Evolutionary conservation across 2,329 filamentous ascomycete genomes (phyloP).

Genomic region (Alternaria arborescens): DNA sequence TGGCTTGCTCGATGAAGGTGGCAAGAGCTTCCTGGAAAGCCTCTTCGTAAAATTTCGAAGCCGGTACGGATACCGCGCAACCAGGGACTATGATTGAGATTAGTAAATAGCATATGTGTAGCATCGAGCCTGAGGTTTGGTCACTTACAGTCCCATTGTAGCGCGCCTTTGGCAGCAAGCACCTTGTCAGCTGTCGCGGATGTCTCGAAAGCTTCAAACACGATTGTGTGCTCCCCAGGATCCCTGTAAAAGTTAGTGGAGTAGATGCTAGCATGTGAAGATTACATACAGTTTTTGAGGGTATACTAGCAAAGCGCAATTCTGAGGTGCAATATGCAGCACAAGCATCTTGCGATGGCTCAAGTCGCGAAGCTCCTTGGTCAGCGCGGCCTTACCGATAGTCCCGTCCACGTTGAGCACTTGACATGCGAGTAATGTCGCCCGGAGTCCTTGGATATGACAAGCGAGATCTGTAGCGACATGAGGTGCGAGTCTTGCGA

Average conservation of each 20-base stretch:
- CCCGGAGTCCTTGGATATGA: constrained; percentile 24
- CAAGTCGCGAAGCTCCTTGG: constrained; percentile 29
- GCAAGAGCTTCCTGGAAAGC: constrained; percentile 61
- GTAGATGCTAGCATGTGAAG: constrained; percentile 2
- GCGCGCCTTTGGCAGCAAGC: constrained; percentile 59
- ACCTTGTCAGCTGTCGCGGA: constrained; percentile 64
- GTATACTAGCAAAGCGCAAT: constrained; percentile 58
- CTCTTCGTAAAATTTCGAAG: constrained; percentile 47
- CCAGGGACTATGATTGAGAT: constrained; percentile 58
- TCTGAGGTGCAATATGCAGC: constrained; percentile 59
- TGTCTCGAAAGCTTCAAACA: constrained; percentile 70
- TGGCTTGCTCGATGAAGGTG: constrained; percentile 65
- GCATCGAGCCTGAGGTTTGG: neutral
- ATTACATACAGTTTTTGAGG: constrained; percentile 42
- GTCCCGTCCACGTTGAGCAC: constrained; percentile 34
- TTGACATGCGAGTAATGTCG: constrained; percentile 26
- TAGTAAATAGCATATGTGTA: neutral
- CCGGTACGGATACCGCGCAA: constrained; percentile 58
- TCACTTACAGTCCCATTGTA: constrained; percentile 61
- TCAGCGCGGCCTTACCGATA: constrained; percentile 33
- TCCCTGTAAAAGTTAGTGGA: constrained; percentile 19
- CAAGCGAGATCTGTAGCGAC: constrained; percentile 16
- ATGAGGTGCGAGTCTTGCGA: constrained; percentile 25
- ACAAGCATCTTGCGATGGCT: constrained; percentile 47
- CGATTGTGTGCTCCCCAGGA: constrained; percentile 29